Conservation (phyloP, 164 flowering plant species). For the Akebia trifoliata region DNA sequence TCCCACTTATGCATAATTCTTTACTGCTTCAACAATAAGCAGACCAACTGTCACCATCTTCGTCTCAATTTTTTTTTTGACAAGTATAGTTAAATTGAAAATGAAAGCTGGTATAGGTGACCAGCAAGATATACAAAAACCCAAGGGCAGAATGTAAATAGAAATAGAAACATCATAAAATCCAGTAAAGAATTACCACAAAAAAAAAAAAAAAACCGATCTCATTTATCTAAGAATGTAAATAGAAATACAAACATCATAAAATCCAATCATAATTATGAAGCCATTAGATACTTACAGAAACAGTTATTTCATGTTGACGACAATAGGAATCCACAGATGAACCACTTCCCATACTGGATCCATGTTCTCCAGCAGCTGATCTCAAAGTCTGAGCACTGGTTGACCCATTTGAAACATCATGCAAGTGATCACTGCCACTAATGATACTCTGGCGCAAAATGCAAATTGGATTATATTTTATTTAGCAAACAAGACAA, state of each 20-base stretch:
- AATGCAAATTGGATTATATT: slow-evolving; percentile 5
- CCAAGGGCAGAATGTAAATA: too few species aligned
- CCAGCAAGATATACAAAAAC: too few species aligned
- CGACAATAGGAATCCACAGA: slow-evolving; percentile 62
- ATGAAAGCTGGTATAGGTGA: too few species aligned
- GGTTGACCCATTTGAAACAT: slow-evolving; percentile 24
- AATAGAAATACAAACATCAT: too few species aligned
- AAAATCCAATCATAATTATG: not conserved
- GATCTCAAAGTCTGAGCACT: slow-evolving; percentile 11
- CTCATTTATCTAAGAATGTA: too few species aligned
- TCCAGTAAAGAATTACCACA: too few species aligned
- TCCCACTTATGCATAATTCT: not conserved
- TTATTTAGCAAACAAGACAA: not conserved
- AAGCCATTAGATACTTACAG: slow-evolving; percentile 38
- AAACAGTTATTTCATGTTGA: slow-evolving; percentile 71
- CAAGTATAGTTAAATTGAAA: too few species aligned
- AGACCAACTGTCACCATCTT: not conserved
- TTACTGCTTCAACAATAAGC: not conserved
- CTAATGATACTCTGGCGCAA: slow-evolving; percentile 26
- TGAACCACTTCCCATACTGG: slow-evolving; percentile 29
- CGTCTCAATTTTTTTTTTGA: too few species aligned
- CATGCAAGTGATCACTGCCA: slow-evolving; percentile 22
- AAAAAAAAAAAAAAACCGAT: too few species aligned
- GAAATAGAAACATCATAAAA: too few species aligned
- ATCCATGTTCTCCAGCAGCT: slow-evolving; percentile 31